phyloP scores from a whole-genome alignment of 306 rosid genomes.

The Cucurbita pepo region DNA sequence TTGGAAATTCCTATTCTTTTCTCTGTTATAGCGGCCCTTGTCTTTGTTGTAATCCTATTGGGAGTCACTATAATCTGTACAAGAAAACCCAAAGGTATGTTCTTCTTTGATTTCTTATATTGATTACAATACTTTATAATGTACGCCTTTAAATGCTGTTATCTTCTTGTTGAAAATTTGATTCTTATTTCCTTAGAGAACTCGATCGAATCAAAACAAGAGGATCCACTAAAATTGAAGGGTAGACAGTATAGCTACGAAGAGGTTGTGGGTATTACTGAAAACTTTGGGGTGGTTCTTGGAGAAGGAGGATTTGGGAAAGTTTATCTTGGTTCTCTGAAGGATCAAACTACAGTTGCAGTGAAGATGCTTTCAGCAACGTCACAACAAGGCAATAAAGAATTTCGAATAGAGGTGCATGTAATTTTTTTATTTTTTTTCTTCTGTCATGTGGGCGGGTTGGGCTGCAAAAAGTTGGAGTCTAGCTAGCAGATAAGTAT shows the following conservation, averaged over 20 bases:
- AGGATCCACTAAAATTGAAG: too few species aligned
- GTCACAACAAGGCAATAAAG: slow-evolving; percentile 20
- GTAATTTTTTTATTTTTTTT: too few species aligned
- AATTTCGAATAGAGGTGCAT: slow-evolving; percentile 16
- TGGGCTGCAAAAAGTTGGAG: too few species aligned
- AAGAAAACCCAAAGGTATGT: not conserved
- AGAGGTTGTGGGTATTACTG: slow-evolving; percentile 13
- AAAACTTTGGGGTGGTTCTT: slow-evolving; percentile 10
- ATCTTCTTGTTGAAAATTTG: too few species aligned
- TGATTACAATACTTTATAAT: too few species aligned
- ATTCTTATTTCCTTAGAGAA: too few species aligned
- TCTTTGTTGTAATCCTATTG: not conserved
- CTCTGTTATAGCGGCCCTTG: not conserved
- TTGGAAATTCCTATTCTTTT: not conserved
- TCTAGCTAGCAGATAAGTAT: too few species aligned
- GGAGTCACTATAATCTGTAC: not conserved
- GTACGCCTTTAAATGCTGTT: too few species aligned
- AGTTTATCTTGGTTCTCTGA: slow-evolving; percentile 16
- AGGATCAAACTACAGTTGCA: slow-evolving; percentile 11
- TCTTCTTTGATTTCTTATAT: not conserved
- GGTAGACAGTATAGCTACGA: slow-evolving; percentile 1
- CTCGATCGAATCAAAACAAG: too few species aligned
- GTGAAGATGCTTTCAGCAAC: slow-evolving; percentile 16
- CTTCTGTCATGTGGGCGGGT: too few species aligned
- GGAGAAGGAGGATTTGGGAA: slow-evolving; percentile 34